phyloP scores from a whole-genome alignment of 2,329 filamentous ascomycete genomes.

The Beauveria australis region DNA sequence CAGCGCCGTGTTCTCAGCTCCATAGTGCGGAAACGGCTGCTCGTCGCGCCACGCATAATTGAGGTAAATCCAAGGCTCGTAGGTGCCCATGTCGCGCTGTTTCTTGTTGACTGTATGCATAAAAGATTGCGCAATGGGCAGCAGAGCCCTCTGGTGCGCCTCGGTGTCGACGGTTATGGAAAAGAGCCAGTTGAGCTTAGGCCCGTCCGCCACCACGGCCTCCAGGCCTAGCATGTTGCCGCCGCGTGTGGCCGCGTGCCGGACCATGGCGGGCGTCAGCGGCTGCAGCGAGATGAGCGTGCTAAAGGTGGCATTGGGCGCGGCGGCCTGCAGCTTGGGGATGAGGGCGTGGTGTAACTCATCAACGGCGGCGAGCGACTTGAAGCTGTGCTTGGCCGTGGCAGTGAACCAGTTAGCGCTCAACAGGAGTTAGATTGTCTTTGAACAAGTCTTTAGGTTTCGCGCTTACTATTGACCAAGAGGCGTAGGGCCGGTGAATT shows the following conservation, averaged over 20 bases:
- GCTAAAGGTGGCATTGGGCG: constrained; percentile 18
- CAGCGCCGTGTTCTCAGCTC: constrained; percentile 24
- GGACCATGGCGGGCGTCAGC: constrained; percentile 21
- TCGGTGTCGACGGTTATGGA: constrained; percentile 31
- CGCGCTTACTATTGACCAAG: constrained; percentile 20
- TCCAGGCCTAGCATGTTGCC: constrained; percentile 27
- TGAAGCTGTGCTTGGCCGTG: constrained; percentile 20
- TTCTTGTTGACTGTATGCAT: constrained; percentile 18
- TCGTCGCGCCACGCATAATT: constrained; percentile 35
- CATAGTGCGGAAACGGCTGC: constrained; percentile 30
- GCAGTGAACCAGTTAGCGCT: constrained; percentile 26
- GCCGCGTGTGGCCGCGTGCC: constrained; percentile 17
- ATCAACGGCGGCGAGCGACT: constrained; percentile 24
- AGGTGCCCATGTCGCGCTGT: constrained; percentile 20
- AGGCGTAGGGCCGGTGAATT: constrained; percentile 25
- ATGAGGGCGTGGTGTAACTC: constrained; percentile 21
- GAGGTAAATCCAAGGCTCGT: constrained; percentile 30
- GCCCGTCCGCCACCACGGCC: constrained; percentile 26
- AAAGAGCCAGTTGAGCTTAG: constrained; percentile 28
- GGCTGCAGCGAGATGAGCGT: constrained; percentile 26
- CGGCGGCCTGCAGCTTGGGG: constrained; percentile 19
- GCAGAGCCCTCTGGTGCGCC: constrained; percentile 25
- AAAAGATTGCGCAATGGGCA: constrained; percentile 20
- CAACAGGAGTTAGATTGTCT: background rate
- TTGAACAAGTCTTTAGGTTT: background rate